These are phyloP conservation scores for Trichoderma hamatum DNA, from an alignment of 2,329 filamentous ascomycete species.

Conservation along the genomic window DNA sequence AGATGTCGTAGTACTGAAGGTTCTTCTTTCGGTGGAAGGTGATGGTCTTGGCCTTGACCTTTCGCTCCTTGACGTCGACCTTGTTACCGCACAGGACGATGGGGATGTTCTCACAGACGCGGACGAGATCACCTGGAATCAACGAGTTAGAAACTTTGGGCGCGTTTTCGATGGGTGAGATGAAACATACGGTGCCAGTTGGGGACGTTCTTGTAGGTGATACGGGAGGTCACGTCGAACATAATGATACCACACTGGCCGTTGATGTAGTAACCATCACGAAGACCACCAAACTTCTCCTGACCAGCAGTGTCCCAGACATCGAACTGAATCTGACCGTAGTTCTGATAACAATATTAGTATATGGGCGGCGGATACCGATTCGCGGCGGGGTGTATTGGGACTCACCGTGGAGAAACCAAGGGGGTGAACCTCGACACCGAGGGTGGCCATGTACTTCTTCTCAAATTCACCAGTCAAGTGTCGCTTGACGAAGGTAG, in stretches of 20 bases:
- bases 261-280: conserved; percentile 99
- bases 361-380: conserved; percentile 28
- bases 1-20: conserved; percentile 99
- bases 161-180: background rate
- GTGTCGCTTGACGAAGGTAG: conserved; percentile 99
- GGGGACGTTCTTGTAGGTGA: conserved; percentile 99
- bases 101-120: conserved; percentile 98
- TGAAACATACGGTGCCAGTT: conserved; percentile 95
- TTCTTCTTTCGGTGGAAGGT: conserved; percentile 99
- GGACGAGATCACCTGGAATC: conserved; percentile 84
- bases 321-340: conserved; percentile 95
- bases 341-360: conserved; percentile 65
- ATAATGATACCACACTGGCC: conserved; percentile 99
- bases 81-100: conserved; percentile 99
- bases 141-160: conserved; percentile 29
- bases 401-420: conserved; percentile 91
- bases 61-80: conserved; percentile 99
- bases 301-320: conserved; percentile 99
- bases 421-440: conserved; percentile 99
- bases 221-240: conserved; percentile 99
- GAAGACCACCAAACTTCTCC: conserved; percentile 99
- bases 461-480: conserved; percentile 99
- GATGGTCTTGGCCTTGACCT: conserved; percentile 99
- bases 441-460: conserved; percentile 99
- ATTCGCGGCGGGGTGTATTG: conserved; percentile 30